Percentiles rank a stretch among this genome's conserved stretches.
phyloP scores from a whole-genome alignment of 441 rosid species.

The Populus hybrid region DNA sequence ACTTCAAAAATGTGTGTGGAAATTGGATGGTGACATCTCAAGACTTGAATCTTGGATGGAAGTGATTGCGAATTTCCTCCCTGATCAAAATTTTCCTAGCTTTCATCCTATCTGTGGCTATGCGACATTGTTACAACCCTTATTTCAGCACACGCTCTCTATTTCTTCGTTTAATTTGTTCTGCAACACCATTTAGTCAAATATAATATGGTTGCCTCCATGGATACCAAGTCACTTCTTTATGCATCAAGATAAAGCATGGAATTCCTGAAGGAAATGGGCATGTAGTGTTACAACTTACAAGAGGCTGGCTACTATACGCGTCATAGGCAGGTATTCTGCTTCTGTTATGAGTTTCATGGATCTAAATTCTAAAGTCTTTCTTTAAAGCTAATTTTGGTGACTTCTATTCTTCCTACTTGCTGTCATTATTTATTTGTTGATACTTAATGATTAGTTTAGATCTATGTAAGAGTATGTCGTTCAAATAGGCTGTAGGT shows the following conservation, averaged over 20 bases:
- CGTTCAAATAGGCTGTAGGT: not conserved
- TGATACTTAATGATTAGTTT: conserved; percentile 5
- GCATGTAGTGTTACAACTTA: conserved; percentile 27
- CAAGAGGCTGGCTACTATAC: conserved; percentile 29
- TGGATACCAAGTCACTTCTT: conserved; percentile 27
- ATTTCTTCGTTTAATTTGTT: conserved; percentile 12
- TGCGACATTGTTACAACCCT: conserved; percentile 9
- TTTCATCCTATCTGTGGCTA: conserved; percentile 6
- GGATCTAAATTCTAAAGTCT: conserved; percentile 25
- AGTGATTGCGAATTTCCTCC: conserved; percentile 9
- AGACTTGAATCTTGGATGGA: conserved; percentile 7
- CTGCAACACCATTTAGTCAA: conserved; percentile 20
- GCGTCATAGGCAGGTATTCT: conserved; percentile 59
- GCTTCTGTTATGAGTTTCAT: conserved; percentile 29
- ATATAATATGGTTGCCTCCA: conserved; percentile 15
- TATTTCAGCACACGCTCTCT: not conserved
- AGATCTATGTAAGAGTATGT: conserved; percentile 1
- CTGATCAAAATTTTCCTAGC: not conserved
- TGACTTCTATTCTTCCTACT: conserved; percentile 11
- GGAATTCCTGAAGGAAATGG: conserved; percentile 29
- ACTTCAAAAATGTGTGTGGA: conserved; percentile 10
- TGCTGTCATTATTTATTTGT: conserved; percentile 19
- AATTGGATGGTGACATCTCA: not conserved
- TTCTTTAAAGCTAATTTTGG: conserved; percentile 15
- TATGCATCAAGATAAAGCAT: conserved; percentile 21